Conservation (phyloP, 768 basidiomycete species). For the Agaricus blazei region DNA sequence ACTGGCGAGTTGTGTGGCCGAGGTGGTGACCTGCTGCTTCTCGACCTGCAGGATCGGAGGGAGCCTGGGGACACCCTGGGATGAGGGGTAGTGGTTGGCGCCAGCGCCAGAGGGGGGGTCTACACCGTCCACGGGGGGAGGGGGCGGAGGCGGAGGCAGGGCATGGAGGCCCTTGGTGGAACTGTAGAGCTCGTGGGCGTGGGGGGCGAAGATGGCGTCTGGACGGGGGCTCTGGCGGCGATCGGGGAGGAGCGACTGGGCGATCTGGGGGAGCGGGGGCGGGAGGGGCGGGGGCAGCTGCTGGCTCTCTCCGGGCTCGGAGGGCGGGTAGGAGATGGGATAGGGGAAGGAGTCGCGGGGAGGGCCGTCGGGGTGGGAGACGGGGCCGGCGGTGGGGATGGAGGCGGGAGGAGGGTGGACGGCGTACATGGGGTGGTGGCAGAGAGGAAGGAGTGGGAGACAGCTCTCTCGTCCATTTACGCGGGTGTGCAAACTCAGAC, state of each 20-base stretch:
- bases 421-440: conserved; percentile 30
- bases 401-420: conserved; percentile 30
- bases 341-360: conserved; percentile 37
- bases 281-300: conserved; percentile 20
- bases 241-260: conserved; percentile 12
- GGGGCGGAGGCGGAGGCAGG: conserved; percentile 22
- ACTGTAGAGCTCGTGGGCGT: conserved; percentile 50
- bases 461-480: conserved; percentile 2
- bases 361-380: conserved; percentile 37
- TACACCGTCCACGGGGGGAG: conserved; percentile 24
- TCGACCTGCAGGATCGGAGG: conserved; percentile 89
- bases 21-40: conserved; percentile 93
- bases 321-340: conserved; percentile 28
- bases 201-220: conserved; percentile 44
- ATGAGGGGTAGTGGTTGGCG: conserved; percentile 51
- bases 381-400: conserved; percentile 37
- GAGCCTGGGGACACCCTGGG: conserved; percentile 48
- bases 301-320: conserved; percentile 8
- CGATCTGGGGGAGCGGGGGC: conserved; percentile 14
- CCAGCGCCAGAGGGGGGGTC: conserved; percentile 36
- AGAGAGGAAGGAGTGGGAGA: conserved; percentile 13
- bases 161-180: conserved; percentile 33
- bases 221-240: conserved; percentile 30
- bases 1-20: conserved; percentile 88
- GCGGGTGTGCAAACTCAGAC: conserved; percentile 11